Percentiles rank a stretch among this genome's conserved stretches.
Conservation (phyloP, 768 basidiomycete species). For the Rhizopogon roseolus region DNA sequence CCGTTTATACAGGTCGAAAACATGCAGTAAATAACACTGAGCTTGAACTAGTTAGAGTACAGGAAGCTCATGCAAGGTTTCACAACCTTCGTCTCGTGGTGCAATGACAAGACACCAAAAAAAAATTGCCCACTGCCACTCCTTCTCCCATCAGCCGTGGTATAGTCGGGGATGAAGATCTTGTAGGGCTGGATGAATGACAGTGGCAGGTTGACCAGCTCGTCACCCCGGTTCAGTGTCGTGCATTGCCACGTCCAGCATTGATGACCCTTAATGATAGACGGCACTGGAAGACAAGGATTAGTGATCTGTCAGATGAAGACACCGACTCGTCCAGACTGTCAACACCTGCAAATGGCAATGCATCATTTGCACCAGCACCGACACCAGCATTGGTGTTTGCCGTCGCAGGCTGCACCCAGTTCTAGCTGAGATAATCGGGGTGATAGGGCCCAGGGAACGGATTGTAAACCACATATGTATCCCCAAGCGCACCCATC, state of each 20-base stretch:
- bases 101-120: background rate
- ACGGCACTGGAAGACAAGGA: background rate
- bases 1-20: background rate
- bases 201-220: background rate
- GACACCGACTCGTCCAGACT: conserved; percentile 34
- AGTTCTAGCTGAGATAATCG: no score
- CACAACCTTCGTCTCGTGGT: background rate
- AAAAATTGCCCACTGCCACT: background rate
- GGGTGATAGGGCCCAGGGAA: no score
- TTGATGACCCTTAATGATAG: background rate
- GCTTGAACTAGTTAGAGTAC: no score
- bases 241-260: background rate
- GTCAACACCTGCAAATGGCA: conserved; percentile 51
- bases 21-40: no score
- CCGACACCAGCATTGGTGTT: no score
- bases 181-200: background rate
- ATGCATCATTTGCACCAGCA: no score
- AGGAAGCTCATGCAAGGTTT: background rate
- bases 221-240: background rate
- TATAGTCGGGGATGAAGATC: background rate
- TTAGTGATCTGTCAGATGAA: background rate
- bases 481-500: no score
- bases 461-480: no score
- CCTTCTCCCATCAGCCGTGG: background rate
- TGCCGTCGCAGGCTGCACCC: no score